Evolutionary conservation across 371 early-diverging fungal species (phyloP), one percentile per base, ranked within the genome.

Genomic region (Smittium mucronatum): DNA sequence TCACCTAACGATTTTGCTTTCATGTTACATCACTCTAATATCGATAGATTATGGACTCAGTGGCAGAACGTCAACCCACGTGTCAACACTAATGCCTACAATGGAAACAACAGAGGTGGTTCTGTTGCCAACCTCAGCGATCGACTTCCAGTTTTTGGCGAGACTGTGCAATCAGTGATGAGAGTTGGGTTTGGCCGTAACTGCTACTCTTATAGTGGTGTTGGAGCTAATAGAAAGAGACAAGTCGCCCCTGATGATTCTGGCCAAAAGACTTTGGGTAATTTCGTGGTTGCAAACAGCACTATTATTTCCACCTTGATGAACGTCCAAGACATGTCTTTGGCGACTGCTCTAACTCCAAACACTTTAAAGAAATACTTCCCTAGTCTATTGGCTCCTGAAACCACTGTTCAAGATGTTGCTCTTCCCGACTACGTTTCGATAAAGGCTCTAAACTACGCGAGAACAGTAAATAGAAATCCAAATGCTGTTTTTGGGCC

Each of bases 1-100:
- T 73, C 76, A 1, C 76, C 84, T 2, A 74, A 81, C n/a, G 84
- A 83, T 70, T 77, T 76, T 59, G 70, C 72, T 63, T 83, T 83
- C 69, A 81, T 75, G 70, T 32, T 78, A n/a, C 79, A 81, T 57
- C 84, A 83, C 58, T 78, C 80, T 26, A 76, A 80, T 34, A 63
- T 83, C 11, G 84, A 83, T 69, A 78, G 78, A n/a, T 63, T 83
- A 58, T 84, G 80, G 78, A 73, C 71, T 70, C 69, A 72, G 35
- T 83, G 78, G 79, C 83, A 83, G 69, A 72, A 73, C 67, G 31
- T 34, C 17, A 70, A 72, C 67, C 76, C 80, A 2, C 77, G 72
- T 31, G n/a, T 5, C 5, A 80, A 73, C 82, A 81, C 80, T 64
- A 70, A 79, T 33, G 74, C 58, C 21, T 72, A 72, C 26, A 33